Base-by-base conservation (phyloP, 495 filamentous ascomycete genomes). In the Sphaerosporella brunnea region DNA sequence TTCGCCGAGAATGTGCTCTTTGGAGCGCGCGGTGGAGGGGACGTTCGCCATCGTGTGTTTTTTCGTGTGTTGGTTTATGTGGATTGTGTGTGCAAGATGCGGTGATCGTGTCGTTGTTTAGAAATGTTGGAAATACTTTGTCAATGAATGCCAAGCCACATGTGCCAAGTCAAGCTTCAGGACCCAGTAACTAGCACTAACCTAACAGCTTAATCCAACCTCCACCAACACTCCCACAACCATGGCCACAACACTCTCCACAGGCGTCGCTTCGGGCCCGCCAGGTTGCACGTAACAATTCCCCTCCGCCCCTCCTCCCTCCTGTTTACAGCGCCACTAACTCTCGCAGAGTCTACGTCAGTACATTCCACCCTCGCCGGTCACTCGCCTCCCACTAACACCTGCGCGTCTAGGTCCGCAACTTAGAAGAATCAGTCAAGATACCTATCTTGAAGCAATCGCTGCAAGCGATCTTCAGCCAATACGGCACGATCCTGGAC, bases 381-480 rank as follows among this genome's bases (percentile, higher is more conserved):
- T 55, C 43, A 44, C 43, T 52, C 36, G 32, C 46, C 38, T 36
- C 37, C 51, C 48, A 37, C 48, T 23, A 39, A 49, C 46, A 50
- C 45, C 11, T 34, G 26, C 18, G 20, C 13, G 18, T 73, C 24
- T 70, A 96, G 72, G 78, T 93, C 60, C 81, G 78, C 53, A 94
- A 95, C 63, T 77, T 97, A 50, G 82, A 94, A 65, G 92, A 97
- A 70, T 75, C 79, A 53, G 78, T 94, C 63, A 94, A 94, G 59
- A 69, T 82, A 45, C 78, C 82, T 16, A 60, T 76, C 32, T 73
- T 97, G 15, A 85, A 79, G 54, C 73, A 79, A 53, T 72, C 83
- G 0, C 70, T 96, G 19, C 58, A 59, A 3, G 75, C 80, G 55
- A 74, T 96, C 60, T 99, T 99, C 67, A 74, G 74, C 37, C 84